A percentile compares a stretch with the other conserved stretches of the same genome.
Conservation (phyloP, 2,329 filamentous ascomycete genomes). For the Endothia cerciana region DNA sequence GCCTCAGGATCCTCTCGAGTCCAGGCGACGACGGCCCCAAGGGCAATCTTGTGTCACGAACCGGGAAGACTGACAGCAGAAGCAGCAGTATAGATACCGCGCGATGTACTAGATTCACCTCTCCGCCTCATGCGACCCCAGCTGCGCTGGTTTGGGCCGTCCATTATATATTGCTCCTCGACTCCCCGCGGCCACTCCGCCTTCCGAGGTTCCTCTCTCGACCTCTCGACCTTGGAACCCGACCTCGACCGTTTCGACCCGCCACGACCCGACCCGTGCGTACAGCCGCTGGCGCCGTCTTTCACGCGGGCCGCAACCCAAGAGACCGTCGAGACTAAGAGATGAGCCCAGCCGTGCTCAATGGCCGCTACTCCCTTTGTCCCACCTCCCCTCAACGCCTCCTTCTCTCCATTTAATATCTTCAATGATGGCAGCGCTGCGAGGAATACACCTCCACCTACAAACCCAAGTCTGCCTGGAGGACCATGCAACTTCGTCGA, state of each 20-base stretch:
- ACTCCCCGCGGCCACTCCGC: neutral
- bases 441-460: slow-evolving; percentile 30
- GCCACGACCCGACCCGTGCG: slow-evolving; percentile 7
- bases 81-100: slow-evolving; percentile 28
- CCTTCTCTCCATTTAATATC: slow-evolving; percentile 56
- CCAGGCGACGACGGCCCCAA: neutral
- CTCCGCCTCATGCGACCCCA: slow-evolving; percentile 40
- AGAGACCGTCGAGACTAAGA: slow-evolving; percentile 35
- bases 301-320: slow-evolving; percentile 29
- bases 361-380: slow-evolving; percentile 59
- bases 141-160: slow-evolving; percentile 40
- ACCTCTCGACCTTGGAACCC: slow-evolving; percentile 29
- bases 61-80: slow-evolving; percentile 22
- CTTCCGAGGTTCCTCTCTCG: slow-evolving; percentile 24
- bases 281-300: slow-evolving; percentile 14
- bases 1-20: slow-evolving; percentile 15
- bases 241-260: slow-evolving; percentile 15
- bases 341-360: slow-evolving; percentile 43
- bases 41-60: neutral
- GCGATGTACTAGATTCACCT: slow-evolving; percentile 40
- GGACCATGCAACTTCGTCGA: slow-evolving; percentile 64
- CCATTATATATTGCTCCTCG: slow-evolving; percentile 24
- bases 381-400: slow-evolving; percentile 43
- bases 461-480: slow-evolving; percentile 46
- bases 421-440: slow-evolving; percentile 50